Evolutionary conservation across 208 protist genomes (phyloP), one percentile per base, ranked within the genome.

Genomic region (Acanthamoeba lenticulata): DNA sequence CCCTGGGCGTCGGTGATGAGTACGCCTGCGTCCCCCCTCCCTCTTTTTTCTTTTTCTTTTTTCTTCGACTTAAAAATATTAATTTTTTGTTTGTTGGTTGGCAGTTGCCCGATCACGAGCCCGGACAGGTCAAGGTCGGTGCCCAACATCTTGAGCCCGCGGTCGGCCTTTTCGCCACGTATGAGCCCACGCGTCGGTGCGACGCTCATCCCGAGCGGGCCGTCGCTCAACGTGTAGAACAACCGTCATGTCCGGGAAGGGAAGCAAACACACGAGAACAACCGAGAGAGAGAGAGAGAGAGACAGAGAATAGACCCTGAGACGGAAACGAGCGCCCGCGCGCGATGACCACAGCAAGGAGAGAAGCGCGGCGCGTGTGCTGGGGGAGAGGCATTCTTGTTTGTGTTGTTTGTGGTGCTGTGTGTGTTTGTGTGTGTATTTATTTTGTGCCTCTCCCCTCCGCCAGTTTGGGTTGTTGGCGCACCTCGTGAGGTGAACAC

Each of bases 181-280:
- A 88, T 88, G 79, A 88, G 79, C 79, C 79, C 79, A 4, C 79
- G 79, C 79, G 67, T 77, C 34, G 67, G 67, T 19, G n/a, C n/a
- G n/a, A n/a, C n/a, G n/a, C 32, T 44, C 67, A 44, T 77, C 38
- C 67, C 67, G 27, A 77, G 67, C 67, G 67, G 67, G 6, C 67
- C 67, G 34, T 45, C 67, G 11, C 13, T 77, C 67, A 77, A 77
- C 36, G 67, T 77, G 27, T 77, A 72, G 34, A 40, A 6, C 17
- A 44, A n/a, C 34, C 62, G 13, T 57, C 49, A 19, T 57, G 49
- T 19, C 13, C 49, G n/a, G n/a, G n/a, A n/a, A n/a, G n/a, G n/a
- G n/a, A n/a, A n/a, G n/a, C n/a, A n/a, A n/a, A n/a, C n/a, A n/a
- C n/a, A n/a, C n/a, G n/a, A n/a, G n/a, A n/a, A n/a, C n/a, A n/a